These are phyloP conservation scores for Colletotrichum sp. DNA, from an alignment of 2,329 filamentous ascomycete genomes.

Conservation along the genomic window DNA sequence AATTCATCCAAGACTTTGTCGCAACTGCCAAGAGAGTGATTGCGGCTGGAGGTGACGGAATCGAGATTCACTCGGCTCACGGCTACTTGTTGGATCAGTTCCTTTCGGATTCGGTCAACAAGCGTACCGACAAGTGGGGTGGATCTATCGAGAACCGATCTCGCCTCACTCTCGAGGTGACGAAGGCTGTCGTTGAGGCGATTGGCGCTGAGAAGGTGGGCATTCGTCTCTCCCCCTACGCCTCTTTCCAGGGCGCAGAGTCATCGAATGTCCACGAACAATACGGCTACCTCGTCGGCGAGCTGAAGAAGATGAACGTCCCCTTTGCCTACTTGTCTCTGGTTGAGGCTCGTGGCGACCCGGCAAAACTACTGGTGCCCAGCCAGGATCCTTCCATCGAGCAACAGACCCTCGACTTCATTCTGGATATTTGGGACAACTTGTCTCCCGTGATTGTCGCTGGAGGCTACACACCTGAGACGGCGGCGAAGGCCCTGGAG, in stretches of 20 bases:
- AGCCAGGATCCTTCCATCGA: constrained; percentile 37
- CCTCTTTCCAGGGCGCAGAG: constrained; percentile 27
- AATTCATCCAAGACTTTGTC: constrained; percentile 61
- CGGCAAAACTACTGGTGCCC: constrained; percentile 31
- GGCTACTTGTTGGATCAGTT: constrained; percentile 66
- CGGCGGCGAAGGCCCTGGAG: constrained; percentile 24
- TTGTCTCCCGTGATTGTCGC: constrained; percentile 29
- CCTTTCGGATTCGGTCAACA: constrained; percentile 40
- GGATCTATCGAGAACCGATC: constrained; percentile 53
- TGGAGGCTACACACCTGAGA: constrained; percentile 25
- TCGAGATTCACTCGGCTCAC: constrained; percentile 60
- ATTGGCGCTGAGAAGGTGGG: constrained; percentile 39
- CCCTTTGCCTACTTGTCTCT: constrained; percentile 31
- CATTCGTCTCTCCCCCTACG: constrained; percentile 40
- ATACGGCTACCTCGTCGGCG: constrained; percentile 27
- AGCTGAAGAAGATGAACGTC: constrained; percentile 29
- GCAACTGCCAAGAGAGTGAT: constrained; percentile 55
- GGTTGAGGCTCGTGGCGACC: constrained; percentile 31
- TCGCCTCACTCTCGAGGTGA: constrained; percentile 50
- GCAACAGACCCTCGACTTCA: constrained; percentile 29
- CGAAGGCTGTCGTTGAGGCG: constrained; percentile 29
- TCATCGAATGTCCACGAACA: constrained; percentile 23
- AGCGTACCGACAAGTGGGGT: constrained; percentile 55
- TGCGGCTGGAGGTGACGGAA: constrained; percentile 66
- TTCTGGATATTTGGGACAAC: constrained; percentile 33